Base-by-base conservation (phyloP, 768 basidiomycete genomes). In the Rhodotorula paludigena region DNA sequence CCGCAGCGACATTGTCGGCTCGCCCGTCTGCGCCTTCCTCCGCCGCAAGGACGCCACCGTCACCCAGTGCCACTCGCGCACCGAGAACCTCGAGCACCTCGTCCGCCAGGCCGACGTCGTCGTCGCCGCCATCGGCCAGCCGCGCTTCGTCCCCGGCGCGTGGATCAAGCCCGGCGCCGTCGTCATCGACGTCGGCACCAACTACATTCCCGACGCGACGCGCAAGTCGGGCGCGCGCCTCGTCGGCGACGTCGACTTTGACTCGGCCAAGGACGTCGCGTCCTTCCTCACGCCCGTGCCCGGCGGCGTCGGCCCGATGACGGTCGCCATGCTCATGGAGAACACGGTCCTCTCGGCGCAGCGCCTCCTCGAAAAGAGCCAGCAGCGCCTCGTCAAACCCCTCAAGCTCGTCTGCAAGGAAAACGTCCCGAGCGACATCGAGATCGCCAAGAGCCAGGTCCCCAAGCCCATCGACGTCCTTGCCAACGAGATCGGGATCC, bases 271-370 rank as follows among this genome's bases (percentile, higher is more conserved):
- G 33, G 76, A 81, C 52, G 85, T 88, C 65, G 94, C 96, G 3
- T 89, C 90, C 3, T 81, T 88, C 79, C 96, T 99, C 75, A 99
- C 96, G 0, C 96, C 96, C 30, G 96, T 99, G 33, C 96, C 96
- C 0, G 96, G 96, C 78, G 96, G 96, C 64, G 96, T 99, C 59
- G 96, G 96, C 20, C 96, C 96, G n/a, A 96, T 98, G 93, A 99
- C 96, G 21, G 96, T 99, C 64, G 96, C 96, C 30, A 83, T 97
- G 82, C 86, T 99, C 70, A 97, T 99, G 93, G 84, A 86, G 76
- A 99, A 98, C 80, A 94, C 93, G 3, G 81, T 91, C 72, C 81
- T 83, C 70, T 88, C 91, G 55, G 92, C 93, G 32, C 84, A 89
- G 78, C 86, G 89, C 58, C 83, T 86, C 57, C 92, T 89, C 84